Conservation (phyloP, 805 yeast species). For the Wickerhamomyces queroliae region DNA sequence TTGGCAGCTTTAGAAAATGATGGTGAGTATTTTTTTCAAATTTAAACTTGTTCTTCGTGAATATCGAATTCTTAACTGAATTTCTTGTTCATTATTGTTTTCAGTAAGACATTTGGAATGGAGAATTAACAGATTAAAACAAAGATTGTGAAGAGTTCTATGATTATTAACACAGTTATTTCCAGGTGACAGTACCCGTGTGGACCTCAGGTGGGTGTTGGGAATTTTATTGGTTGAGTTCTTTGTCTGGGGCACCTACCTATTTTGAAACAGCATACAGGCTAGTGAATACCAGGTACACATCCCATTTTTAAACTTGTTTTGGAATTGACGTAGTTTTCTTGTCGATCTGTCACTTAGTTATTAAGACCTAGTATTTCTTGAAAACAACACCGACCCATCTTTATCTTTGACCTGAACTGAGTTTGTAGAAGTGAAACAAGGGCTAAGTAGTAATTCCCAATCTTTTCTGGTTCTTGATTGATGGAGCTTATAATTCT, state of each 20-base stretch:
- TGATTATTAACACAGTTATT: background rate
- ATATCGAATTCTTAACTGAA: no score
- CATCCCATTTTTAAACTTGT: no score
- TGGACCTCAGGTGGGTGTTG: background rate
- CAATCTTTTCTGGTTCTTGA: slow-evolving; percentile 32
- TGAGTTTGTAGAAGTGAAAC: slow-evolving; percentile 27
- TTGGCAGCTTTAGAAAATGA: slow-evolving; percentile 15
- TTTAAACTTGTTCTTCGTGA: no score
- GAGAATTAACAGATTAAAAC: background rate
- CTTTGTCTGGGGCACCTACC: background rate
- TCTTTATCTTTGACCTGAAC: slow-evolving; percentile 30
- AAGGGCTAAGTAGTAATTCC: slow-evolving; percentile 29
- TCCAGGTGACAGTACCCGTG: background rate
- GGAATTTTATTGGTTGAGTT: background rate
- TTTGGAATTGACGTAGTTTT: no score
- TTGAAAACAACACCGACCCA: slow-evolving; percentile 36
- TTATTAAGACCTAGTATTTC: slow-evolving; percentile 6
- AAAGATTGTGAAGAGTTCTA: background rate
- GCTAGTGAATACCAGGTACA: no score
- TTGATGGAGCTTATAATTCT: slow-evolving; percentile 31
- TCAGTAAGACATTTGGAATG: background rate
- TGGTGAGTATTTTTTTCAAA: slow-evolving; percentile 13
- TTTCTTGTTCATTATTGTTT: background rate
- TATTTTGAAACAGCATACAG: no score
- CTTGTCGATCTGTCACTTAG: no score